A percentile compares a stretch with the other conserved stretches of the same genome.
Evolutionary conservation across 768 basidiomycete species (phyloP).

Genomic region (Boletus rubroflammeus): DNA sequence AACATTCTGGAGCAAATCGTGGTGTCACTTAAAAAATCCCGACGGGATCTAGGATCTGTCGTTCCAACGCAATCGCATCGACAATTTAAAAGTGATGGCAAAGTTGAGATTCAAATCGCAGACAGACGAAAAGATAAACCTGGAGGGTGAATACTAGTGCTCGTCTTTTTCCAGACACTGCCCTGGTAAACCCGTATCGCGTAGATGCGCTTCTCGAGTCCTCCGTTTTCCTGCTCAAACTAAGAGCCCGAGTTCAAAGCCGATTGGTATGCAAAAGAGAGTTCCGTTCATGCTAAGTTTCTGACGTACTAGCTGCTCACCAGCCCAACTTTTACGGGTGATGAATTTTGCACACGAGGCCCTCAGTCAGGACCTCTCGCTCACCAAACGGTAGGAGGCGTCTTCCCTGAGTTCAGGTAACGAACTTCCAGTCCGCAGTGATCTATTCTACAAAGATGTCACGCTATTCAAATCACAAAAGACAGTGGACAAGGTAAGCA

Average conservation of each 20-base stretch:
- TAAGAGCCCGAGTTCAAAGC: conserved; percentile 35
- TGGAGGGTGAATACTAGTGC: conserved; percentile 26
- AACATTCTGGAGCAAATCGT: conserved; percentile 33
- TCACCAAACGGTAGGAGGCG: conserved; percentile 59
- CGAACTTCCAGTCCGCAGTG: conserved; percentile 42
- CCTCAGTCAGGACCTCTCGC: conserved; percentile 47
- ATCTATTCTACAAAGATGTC: conserved; percentile 87
- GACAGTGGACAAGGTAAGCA: conserved; percentile 70
- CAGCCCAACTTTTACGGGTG: conserved; percentile 69
- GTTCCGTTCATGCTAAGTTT: not conserved
- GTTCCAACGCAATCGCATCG: conserved; percentile 2
- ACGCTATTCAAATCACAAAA: conserved; percentile 70
- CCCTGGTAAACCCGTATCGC: not conserved
- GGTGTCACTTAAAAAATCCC: conserved; percentile 8
- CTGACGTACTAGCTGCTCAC: not conserved
- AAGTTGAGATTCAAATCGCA: conserved; percentile 33
- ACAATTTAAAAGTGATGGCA: conserved; percentile 14
- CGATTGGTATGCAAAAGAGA: conserved; percentile 36
- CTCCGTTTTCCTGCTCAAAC: conserved; percentile 38
- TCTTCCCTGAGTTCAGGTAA: conserved; percentile 7
- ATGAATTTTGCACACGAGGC: conserved; percentile 71
- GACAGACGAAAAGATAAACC: conserved; percentile 33
- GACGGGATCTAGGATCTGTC: not conserved
- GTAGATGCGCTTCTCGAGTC: conserved; percentile 19
- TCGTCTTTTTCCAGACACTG: not conserved